Evolutionary conservation across 345 rosid genomes (phyloP).

Genomic region (Brassica nigra): DNA sequence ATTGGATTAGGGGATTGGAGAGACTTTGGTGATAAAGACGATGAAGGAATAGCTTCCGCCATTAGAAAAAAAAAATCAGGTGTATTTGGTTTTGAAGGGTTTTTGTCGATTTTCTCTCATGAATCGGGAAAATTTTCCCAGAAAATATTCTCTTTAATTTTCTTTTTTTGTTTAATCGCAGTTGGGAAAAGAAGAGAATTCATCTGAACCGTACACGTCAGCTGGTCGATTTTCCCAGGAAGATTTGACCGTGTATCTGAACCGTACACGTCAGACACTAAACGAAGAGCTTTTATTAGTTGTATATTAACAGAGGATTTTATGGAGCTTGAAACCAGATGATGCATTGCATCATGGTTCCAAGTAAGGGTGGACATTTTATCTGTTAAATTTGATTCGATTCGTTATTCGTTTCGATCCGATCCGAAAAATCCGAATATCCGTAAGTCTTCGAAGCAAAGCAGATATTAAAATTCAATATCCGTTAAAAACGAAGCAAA

Average conservation of each 20-base stretch:
- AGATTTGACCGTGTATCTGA: neutral
- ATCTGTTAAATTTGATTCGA: no score
- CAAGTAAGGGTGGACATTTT: no score
- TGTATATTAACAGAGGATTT: neutral
- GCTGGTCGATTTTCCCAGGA: neutral
- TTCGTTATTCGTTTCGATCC: no score
- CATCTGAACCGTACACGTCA: conserved; percentile 41
- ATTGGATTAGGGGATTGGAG: conserved; percentile 47
- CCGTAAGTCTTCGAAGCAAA: no score
- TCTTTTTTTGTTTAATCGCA: neutral
- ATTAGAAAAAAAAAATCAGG: conserved; percentile 13
- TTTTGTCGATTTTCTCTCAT: conserved; percentile 22
- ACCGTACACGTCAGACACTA: neutral
- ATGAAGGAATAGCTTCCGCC: conserved; percentile 51
- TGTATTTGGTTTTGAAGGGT: neutral
- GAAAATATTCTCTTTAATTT: neutral
- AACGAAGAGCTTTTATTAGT: neutral
- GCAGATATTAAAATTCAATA: no score
- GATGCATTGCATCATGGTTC: no score
- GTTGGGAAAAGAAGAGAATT: neutral
- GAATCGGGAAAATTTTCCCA: conserved; percentile 11
- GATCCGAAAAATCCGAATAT: no score
- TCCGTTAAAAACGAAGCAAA: no score
- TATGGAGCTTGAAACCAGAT: neutral
- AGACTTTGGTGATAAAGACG: conserved; percentile 45